Evolutionary conservation across 2,329 filamentous ascomycete genomes (phyloP).

Genomic region (Diaporthe sp.): DNA sequence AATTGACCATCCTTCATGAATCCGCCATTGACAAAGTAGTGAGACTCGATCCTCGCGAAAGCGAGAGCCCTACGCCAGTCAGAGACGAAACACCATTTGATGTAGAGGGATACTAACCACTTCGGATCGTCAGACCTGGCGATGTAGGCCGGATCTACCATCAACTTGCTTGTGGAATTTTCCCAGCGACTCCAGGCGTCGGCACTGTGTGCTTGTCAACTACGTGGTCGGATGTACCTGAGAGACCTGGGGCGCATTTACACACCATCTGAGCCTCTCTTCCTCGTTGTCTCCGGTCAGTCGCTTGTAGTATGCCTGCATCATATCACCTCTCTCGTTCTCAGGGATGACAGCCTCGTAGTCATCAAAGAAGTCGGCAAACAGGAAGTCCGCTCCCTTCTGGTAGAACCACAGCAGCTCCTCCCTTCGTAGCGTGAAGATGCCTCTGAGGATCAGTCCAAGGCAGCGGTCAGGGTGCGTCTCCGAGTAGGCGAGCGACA

Average conservation of each 20-base stretch:
- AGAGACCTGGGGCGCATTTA: not conserved
- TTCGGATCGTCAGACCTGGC: slow-evolving; percentile 43
- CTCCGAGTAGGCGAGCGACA: slow-evolving; percentile 56
- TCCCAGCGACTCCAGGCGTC: slow-evolving; percentile 48
- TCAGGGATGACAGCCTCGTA: slow-evolving; percentile 52
- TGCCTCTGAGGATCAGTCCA: slow-evolving; percentile 53
- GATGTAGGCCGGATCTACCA: slow-evolving; percentile 47
- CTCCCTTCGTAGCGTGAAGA: slow-evolving; percentile 50
- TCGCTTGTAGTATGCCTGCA: slow-evolving; percentile 55
- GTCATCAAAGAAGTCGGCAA: slow-evolving; percentile 56
- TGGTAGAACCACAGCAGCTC: slow-evolving; percentile 56
- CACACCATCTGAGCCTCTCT: slow-evolving; percentile 48
- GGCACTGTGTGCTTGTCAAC: slow-evolving; percentile 42
- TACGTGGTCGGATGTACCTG: not conserved
- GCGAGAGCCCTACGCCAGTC: slow-evolving; percentile 48
- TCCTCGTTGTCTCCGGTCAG: slow-evolving; percentile 52
- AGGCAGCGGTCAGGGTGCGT: slow-evolving; percentile 51
- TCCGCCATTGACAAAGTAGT: slow-evolving; percentile 57
- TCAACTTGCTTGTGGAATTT: slow-evolving; percentile 46
- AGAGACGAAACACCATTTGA: not conserved
- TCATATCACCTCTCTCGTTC: slow-evolving; percentile 53
- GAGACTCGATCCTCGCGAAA: slow-evolving; percentile 57
- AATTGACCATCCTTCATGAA: slow-evolving; percentile 59
- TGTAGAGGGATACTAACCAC: not conserved
- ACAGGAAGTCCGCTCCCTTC: slow-evolving; percentile 49